Evolutionary conservation across 2,329 filamentous ascomycete genomes (phyloP), one percentile per base, ranked within the genome.

Genomic region (Leptographium galeiforme): DNA sequence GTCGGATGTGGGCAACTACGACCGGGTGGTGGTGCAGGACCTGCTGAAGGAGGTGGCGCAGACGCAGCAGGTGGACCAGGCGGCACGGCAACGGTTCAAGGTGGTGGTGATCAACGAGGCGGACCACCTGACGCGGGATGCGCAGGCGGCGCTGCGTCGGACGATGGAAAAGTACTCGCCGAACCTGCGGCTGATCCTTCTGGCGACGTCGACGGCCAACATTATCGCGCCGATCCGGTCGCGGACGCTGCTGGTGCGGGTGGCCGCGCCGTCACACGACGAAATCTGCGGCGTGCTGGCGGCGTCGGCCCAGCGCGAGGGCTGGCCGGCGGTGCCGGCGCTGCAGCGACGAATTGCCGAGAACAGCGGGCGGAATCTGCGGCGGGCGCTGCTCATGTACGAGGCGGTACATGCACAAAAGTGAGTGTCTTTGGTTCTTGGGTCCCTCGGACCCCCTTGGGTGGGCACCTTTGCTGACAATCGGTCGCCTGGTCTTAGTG

Each of bases 141-240:
- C 93, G 4, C 93, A 98, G 70, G 93, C 94, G 0, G 94, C 94
- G 36, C 72, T 98, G 64, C 81, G 93, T 67, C 77, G 93, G 58
- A 98, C 93, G 0, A 98, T 98, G 93, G 93, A 98, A 72, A 98
- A 98, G 70, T 98, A 98, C 75, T 94, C 87, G 63, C 90, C 91
- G 14, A 98, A 98, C 67, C 64, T 98, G 64, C 79, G 93, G 25
- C 70, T 98, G 61, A 97, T 98, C 49, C 72, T 98, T 56, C 72
- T 98, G 56, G 93, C 93, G 49, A 97, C 97, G 67, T 95, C 87
- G 60, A 98, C 93, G 25, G 90, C 90, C 58, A 97, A 97, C 64
- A 98, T 98, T 62, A 98, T 98, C 67, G 91, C 93, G n/a, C 93
- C 93, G 0, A 98, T 98, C 65, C 81, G 91, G 59, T 94, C 87